Base-by-base conservation (phyloP, 2,329 filamentous ascomycete genomes). In the Claviceps lovelessii region DNA sequence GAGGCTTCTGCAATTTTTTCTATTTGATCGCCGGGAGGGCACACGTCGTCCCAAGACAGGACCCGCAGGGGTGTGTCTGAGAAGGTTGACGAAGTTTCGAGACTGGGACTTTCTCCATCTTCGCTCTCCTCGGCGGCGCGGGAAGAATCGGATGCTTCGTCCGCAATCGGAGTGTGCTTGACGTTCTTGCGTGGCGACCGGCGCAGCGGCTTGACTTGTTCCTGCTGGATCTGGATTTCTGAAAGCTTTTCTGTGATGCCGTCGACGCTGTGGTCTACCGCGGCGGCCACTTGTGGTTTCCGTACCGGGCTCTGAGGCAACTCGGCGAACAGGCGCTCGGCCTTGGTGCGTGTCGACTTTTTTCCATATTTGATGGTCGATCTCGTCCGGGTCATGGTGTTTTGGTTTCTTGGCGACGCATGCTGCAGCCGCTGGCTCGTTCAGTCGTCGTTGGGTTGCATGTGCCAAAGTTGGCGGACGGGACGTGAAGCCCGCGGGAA, bases 1-100 rank as follows among this genome's bases (percentile, higher is more conserved):
- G 81, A 84, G 5, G 81, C 81, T 63, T 85, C 81, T 10, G 81
- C 81, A 52, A 85, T 84, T 66, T 85, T 85, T 47, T 74, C 72
- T 51, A 84, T 79, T 41, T 67, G 65, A 61, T 78, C 75, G 17
- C 72, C 73, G 0, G 71, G 67, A 0, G 76, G 75, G 51, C 80
- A 80, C 35, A 84, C 71, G 53, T 83, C 79, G 35, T 73, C 66
- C 81, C 81, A 85, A 1, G 72, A 71, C 45, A 82, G 66, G 5
- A 73, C 61, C 4, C 74, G 72, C 17, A 79, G 65, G 8, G 61
- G 58, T 6, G 58, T 53, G 46, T 65, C 63, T 3, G 56, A 49
- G 23, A 48, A 13, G 13, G 13, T 17, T 41, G 37, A 41, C 15
- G 41, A 54, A 17, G 17, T 28, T 28, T 44, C 49, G 5, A 51